Percentiles rank a stretch among this genome's conserved stretches.
phyloP scores from a whole-genome alignment of 345 rosid genomes.

The Eucalyptus tenuipes region DNA sequence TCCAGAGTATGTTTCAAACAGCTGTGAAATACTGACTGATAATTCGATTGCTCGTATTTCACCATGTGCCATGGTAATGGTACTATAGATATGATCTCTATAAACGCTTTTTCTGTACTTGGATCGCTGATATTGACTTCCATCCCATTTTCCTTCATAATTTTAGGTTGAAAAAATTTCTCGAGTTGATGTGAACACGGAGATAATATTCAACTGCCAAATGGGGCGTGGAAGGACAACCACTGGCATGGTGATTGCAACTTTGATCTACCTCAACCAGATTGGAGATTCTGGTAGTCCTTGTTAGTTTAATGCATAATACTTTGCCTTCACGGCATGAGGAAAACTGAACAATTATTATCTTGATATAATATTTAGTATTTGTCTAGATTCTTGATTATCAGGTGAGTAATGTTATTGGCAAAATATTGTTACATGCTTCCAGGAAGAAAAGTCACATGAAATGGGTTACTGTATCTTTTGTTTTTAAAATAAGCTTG shows the following conservation, averaged over 20 bases:
- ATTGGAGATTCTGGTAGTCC: slow-evolving; percentile 79
- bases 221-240: slow-evolving; percentile 99
- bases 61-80: not conserved
- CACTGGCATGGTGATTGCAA: slow-evolving; percentile 98
- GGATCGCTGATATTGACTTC: not conserved
- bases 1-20: not conserved
- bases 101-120: not conserved
- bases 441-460: not conserved
- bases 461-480: not conserved
- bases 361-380: not conserved
- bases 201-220: slow-evolving; percentile 92
- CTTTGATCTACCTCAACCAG: slow-evolving; percentile 77
- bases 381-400: not conserved
- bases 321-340: not conserved
- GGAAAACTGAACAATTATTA: not conserved
- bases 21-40: not conserved
- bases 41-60: not conserved
- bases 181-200: slow-evolving; percentile 51
- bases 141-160: not conserved
- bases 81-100: not conserved
- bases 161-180: slow-evolving; percentile 85
- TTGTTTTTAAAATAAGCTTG: not conserved
- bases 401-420: not conserved
- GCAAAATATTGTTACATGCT: not conserved
- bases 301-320: slow-evolving; percentile 1